Percentiles rank a stretch among this genome's conserved stretches.
These are phyloP conservation scores for Diaporthe sp. DNA, from an alignment of 2,329 filamentous ascomycete genomes.

Conservation along the genomic window DNA sequence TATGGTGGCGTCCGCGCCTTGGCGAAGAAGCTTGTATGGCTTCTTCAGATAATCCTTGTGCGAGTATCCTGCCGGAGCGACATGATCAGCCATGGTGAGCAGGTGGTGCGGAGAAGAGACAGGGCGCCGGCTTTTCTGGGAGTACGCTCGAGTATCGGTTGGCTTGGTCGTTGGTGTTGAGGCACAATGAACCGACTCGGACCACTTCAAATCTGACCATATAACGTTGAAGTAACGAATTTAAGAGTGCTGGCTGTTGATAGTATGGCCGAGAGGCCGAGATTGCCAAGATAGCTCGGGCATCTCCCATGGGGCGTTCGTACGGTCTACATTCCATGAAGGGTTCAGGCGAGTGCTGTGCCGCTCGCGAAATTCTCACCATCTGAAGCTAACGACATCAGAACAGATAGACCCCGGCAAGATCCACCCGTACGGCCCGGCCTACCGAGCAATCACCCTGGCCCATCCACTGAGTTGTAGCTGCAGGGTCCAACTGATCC, in stretches of 20 bases:
- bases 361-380: slow-evolving; percentile 11
- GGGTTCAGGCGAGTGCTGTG: slow-evolving; percentile 13
- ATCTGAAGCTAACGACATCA: neutral
- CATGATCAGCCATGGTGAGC: neutral
- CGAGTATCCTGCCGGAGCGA: neutral
- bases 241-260: neutral
- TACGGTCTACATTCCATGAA: neutral
- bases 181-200: neutral
- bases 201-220: neutral
- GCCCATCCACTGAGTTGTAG: neutral
- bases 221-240: neutral
- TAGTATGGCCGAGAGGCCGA: slow-evolving; percentile 5
- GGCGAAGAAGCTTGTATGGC: slow-evolving; percentile 22
- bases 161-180: slow-evolving; percentile 11
- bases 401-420: neutral
- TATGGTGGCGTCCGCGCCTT: neutral
- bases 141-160: neutral
- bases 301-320: slow-evolving; percentile 6
- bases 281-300: neutral
- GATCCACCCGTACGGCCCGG: slow-evolving; percentile 2
- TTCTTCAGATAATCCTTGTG: neutral
- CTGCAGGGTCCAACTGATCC: neutral
- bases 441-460: neutral
- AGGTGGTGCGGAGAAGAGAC: neutral
- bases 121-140: neutral